Base-by-base conservation (phyloP, 2,329 filamentous ascomycete species). In the Venturia carpophila region DNA sequence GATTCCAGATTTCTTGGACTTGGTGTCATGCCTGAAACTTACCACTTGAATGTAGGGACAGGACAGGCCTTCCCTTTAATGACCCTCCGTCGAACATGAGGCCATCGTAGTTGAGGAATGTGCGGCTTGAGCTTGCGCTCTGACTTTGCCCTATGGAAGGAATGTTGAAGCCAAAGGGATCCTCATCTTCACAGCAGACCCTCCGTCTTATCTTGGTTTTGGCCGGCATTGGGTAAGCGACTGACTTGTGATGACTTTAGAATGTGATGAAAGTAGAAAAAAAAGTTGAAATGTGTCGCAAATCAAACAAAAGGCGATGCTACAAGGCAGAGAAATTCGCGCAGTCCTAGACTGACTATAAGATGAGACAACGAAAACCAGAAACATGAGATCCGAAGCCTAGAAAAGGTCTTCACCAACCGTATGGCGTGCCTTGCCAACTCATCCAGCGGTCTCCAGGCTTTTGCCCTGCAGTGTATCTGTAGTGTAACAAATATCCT, bases 71-170 rank as follows among this genome's bases (percentile, higher is more conserved):
- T 19, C 30, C 30, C 52, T 37, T 3, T 21, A 19, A 27, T 34
- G 52, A 58, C 52, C 52, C 37, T 19, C 27, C 30, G 3, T 58
- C 52, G 15, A 58, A 58, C 7, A 10, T 58, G 52, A 58, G 52
- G 30, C 52, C 52, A 34, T 58, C 52, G 17, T 34, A 58, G 30
- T 37, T 58, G 30, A 58, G 52, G 30, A 58, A 58, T 37, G 52
- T 58, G 19, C 52, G 52, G 30, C 27, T 34, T 34, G 52, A 58
- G 52, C 27, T 37, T 34, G 52, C 52, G 21, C 52, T 58, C 30
- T 58, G 27, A 37, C 52, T 34, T 37, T 58, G 11, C 30, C 52
- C 30, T 34, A 39, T 19, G 10, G 19, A n/a, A 34, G 52, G 52
- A n/a, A 58, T 37, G 21, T 34, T 34, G 30, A n/a, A 58, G 2